phyloP scores from a whole-genome alignment of 139 green algal genomes.

The Coccomyxa sp. region DNA sequence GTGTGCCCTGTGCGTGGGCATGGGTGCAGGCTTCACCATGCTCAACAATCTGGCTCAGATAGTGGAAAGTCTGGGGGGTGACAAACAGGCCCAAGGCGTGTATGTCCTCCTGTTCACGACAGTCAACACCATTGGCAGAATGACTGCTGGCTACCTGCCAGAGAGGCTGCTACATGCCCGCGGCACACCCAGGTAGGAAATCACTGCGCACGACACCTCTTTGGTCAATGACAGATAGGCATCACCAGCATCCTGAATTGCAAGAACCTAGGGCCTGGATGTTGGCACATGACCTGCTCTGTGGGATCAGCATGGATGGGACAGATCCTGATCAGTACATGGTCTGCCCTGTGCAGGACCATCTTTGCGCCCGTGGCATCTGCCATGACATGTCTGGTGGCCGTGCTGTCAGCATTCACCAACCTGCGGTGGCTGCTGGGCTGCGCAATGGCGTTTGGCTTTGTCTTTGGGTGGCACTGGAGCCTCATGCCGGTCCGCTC shows the following conservation, averaged over 20 bases:
- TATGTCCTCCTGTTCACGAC: slow-evolving; percentile 6
- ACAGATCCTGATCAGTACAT: not conserved
- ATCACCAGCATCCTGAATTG: not conserved
- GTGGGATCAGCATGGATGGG: not conserved
- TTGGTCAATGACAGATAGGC: not conserved
- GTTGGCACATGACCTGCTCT: not conserved
- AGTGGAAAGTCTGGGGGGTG: not conserved
- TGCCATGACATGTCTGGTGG: not conserved
- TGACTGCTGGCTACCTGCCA: not conserved
- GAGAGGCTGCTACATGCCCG: not conserved
- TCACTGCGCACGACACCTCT: not conserved
- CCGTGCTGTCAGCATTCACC: not conserved
- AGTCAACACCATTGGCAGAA: not conserved
- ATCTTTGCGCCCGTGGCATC: not conserved
- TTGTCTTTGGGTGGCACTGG: slow-evolving; percentile 1
- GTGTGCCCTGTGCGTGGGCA: not conserved
- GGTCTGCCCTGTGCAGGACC: not conserved
- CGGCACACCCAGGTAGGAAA: not conserved
- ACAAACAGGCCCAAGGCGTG: not conserved
- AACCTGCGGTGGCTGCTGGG: not conserved
- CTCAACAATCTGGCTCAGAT: slow-evolving; percentile 14
- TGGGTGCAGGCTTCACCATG: slow-evolving; percentile 7
- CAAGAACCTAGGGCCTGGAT: not conserved
- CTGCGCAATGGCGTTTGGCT: not conserved
- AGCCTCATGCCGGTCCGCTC: slow-evolving; percentile 1